These are phyloP conservation scores for Solanum gracilifrons DNA, from an alignment of 257 asterid genomes.

Conservation along the genomic window DNA sequence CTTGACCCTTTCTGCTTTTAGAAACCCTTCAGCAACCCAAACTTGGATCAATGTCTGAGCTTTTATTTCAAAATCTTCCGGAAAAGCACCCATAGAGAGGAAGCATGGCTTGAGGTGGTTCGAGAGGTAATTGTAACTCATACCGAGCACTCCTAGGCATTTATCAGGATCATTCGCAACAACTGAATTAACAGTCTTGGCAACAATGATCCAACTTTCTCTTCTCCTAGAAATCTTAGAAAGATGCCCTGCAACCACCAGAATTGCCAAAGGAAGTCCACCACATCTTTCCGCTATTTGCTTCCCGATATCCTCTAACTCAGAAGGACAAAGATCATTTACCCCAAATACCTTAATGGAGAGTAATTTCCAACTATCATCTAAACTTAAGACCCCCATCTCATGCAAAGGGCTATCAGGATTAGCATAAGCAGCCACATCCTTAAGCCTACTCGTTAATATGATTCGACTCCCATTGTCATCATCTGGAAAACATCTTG, in stretches of 20 bases:
- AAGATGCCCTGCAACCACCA: conserved; percentile 27
- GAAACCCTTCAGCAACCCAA: conserved; percentile 19
- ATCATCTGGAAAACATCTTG: conserved; percentile 25
- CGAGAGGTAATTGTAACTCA: conserved; percentile 24
- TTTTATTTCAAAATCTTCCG: conserved; percentile 12
- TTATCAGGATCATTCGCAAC: conserved; percentile 12
- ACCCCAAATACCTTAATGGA: conserved; percentile 10
- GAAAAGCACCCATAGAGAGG: conserved; percentile 21
- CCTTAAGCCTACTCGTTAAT: conserved; percentile 17
- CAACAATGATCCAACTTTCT: conserved; percentile 13
- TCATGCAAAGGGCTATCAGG: conserved; percentile 9
- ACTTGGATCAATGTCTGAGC: conserved; percentile 15
- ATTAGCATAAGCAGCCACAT: conserved; percentile 12
- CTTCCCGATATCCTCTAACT: conserved; percentile 17
- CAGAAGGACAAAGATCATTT: conserved; percentile 10
- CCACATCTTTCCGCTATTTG: conserved; percentile 19
- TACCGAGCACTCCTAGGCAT: conserved; percentile 8
- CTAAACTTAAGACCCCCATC: conserved; percentile 13
- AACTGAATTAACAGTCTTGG: conserved; percentile 7
- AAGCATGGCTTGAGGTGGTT: conserved; percentile 23
- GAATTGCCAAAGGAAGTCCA: conserved; percentile 32
- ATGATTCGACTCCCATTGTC: conserved; percentile 23
- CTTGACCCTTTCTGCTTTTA: background rate
- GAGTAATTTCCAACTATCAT: conserved; percentile 26
- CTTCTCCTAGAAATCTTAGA: conserved; percentile 7